Conservation (phyloP, 2,329 filamentous ascomycete species). For the Alternaria ethzedia region DNA sequence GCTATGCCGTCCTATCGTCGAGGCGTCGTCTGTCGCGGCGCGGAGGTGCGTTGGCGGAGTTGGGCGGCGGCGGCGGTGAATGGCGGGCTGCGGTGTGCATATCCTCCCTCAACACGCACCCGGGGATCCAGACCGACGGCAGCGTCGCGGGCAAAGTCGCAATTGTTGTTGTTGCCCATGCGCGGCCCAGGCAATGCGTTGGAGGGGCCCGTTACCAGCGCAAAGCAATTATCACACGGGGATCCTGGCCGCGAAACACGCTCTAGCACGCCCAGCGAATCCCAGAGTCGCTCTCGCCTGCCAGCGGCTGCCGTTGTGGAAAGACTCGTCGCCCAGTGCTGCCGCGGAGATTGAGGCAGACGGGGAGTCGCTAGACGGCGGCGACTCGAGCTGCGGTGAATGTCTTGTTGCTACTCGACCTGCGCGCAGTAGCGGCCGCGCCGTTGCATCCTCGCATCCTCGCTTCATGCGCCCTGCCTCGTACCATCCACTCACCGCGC, state of each 20-base stretch:
- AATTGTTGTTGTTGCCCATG: slow-evolving; percentile 29
- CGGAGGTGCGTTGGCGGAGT: slow-evolving; percentile 4
- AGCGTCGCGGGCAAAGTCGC: slow-evolving; percentile 10
- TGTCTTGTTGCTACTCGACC: slow-evolving; percentile 8
- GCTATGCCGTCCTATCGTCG: not conserved
- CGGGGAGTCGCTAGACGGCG: slow-evolving; percentile 15
- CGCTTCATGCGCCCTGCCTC: slow-evolving; percentile 7
- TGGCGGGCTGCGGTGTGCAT: slow-evolving; percentile 28
- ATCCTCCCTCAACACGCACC: slow-evolving; percentile 17
- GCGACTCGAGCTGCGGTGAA: slow-evolving; percentile 10
- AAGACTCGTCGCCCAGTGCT: slow-evolving; percentile 8
- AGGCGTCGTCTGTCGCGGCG: not conserved
- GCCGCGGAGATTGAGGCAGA: slow-evolving; percentile 15
- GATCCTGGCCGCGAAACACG: slow-evolving; percentile 28
- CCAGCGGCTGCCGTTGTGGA: slow-evolving; percentile 2
- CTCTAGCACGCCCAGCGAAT: slow-evolving; percentile 24
- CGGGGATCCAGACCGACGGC: slow-evolving; percentile 11
- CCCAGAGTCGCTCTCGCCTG: slow-evolving; percentile 11
- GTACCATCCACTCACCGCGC: not conserved
- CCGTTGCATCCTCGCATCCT: slow-evolving; percentile 4
- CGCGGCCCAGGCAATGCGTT: slow-evolving; percentile 23
- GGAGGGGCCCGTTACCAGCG: slow-evolving; percentile 31
- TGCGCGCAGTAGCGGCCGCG: slow-evolving; percentile 12
- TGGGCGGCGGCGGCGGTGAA: slow-evolving; percentile 22
- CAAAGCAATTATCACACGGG: slow-evolving; percentile 33